Conservation (phyloP, 2,329 filamentous ascomycete species). For the Emmonsiellopsis sp. region DNA sequence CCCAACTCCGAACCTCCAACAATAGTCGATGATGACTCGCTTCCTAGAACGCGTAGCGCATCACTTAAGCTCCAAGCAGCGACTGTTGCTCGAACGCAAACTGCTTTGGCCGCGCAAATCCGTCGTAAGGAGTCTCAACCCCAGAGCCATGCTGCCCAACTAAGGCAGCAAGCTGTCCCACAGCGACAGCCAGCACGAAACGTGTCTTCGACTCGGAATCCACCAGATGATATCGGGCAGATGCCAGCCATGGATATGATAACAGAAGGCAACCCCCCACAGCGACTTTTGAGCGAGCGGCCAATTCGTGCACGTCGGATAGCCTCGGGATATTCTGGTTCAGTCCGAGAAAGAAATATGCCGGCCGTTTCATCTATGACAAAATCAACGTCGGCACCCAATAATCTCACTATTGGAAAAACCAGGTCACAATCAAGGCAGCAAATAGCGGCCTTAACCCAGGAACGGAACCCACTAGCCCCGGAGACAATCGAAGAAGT, state of each 20-base stretch:
- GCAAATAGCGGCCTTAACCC: slow-evolving; percentile 23
- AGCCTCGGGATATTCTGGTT: slow-evolving; percentile 25
- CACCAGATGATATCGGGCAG: slow-evolving; percentile 6
- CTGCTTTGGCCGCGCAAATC: slow-evolving; percentile 32
- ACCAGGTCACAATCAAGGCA: slow-evolving; percentile 34
- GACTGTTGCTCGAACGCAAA: slow-evolving; percentile 27
- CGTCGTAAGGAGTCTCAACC: slow-evolving; percentile 26
- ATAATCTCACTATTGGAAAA: slow-evolving; percentile 29
- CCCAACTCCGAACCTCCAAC: slow-evolving; percentile 14
- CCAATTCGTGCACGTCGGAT: slow-evolving; percentile 30
- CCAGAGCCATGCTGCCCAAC: slow-evolving; percentile 39
- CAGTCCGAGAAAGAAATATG: slow-evolving; percentile 23
- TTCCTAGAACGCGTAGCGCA: slow-evolving; percentile 20
- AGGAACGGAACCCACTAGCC: slow-evolving; percentile 12
- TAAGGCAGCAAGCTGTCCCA: slow-evolving; percentile 37
- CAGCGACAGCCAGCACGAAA: slow-evolving; percentile 22
- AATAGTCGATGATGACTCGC: slow-evolving; percentile 14
- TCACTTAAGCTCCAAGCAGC: slow-evolving; percentile 21
- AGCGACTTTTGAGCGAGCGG: slow-evolving; percentile 29
- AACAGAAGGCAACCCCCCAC: slow-evolving; percentile 6
- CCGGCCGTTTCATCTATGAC: slow-evolving; percentile 18
- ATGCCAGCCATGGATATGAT: slow-evolving; percentile 7
- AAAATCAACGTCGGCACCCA: slow-evolving; percentile 25
- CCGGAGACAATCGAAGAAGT: slow-evolving; percentile 16
- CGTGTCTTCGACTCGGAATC: slow-evolving; percentile 18